phyloP scores from a whole-genome alignment of 2,329 filamentous ascomycete species.

The Colletotrichum spaethianum region DNA sequence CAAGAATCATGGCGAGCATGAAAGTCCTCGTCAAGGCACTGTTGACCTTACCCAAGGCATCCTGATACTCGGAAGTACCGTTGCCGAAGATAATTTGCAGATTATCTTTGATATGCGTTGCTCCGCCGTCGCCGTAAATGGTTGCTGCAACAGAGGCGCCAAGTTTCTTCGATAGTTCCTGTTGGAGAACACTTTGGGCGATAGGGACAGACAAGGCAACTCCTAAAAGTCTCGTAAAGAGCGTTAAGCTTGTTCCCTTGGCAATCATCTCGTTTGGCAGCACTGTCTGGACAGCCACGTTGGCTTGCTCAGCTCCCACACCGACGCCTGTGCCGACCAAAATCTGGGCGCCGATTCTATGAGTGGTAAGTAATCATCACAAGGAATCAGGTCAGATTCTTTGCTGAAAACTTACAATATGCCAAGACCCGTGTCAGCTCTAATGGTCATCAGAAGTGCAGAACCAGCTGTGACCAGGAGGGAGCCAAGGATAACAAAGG shows the following conservation, averaged over 20 bases:
- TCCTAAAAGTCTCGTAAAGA: constrained; percentile 61
- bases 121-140: constrained; percentile 65
- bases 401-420: background rate
- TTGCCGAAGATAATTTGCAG: constrained; percentile 40
- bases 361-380: background rate
- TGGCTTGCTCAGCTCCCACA: constrained; percentile 58
- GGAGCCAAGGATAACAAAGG: constrained; percentile 53
- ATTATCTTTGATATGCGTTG: background rate
- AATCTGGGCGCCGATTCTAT: constrained; percentile 54
- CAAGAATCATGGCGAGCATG: constrained; percentile 66
- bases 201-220: constrained; percentile 65
- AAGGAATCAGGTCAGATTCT: background rate
- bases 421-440: background rate
- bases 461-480: constrained; percentile 24
- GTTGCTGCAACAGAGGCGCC: constrained; percentile 48
- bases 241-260: constrained; percentile 59
- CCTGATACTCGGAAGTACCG: constrained; percentile 45
- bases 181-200: constrained; percentile 65
- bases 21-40: constrained; percentile 66
- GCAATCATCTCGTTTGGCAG: constrained; percentile 59
- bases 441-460: background rate
- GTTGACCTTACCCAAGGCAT: constrained; percentile 65
- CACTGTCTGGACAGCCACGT: constrained; percentile 62
- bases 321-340: constrained; percentile 60
- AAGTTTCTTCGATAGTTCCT: constrained; percentile 58